Evolutionary conservation across 2,329 filamentous ascomycete species (phyloP).

Genomic region (Plenodomus lindquistii): DNA sequence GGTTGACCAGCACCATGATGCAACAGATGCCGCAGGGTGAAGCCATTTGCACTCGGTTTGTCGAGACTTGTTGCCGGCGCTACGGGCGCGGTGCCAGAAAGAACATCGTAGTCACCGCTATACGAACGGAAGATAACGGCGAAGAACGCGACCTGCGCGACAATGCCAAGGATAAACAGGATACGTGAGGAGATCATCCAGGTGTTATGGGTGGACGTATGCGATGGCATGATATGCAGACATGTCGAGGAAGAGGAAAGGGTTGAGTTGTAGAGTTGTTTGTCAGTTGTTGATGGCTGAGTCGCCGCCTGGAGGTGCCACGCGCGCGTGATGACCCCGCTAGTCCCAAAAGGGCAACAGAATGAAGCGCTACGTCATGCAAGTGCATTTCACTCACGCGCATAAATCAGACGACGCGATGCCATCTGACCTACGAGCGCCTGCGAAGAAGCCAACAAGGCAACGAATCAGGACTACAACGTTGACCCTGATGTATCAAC

Average conservation of each 20-base stretch:
- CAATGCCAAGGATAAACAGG: slow-evolving; percentile 17
- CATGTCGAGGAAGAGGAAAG: slow-evolving; percentile 15
- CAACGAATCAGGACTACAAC: background rate
- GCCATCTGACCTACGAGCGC: background rate
- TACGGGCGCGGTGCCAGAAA: slow-evolving; percentile 10
- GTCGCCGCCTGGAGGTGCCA: slow-evolving; percentile 20
- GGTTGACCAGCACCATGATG: slow-evolving; percentile 42
- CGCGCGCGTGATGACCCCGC: slow-evolving; percentile 7
- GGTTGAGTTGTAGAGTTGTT: slow-evolving; percentile 13
- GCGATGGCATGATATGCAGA: slow-evolving; percentile 23
- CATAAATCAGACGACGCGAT: background rate
- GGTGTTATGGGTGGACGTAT: slow-evolving; percentile 12
- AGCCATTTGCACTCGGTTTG: slow-evolving; percentile 9
- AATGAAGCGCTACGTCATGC: slow-evolving; percentile 5
- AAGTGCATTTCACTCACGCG: background rate
- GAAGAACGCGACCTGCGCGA: slow-evolving; percentile 29
- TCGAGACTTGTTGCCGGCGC: slow-evolving; percentile 4
- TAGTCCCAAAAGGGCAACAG: slow-evolving; percentile 5
- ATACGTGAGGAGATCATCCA: slow-evolving; percentile 16
- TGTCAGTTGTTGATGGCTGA: slow-evolving; percentile 18
- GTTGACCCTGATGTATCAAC: background rate
- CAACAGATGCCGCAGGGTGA: slow-evolving; percentile 37
- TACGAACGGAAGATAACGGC: slow-evolving; percentile 15
- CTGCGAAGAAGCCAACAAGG: background rate
- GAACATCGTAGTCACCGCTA: slow-evolving; percentile 10